Evolutionary conservation across 495 filamentous ascomycete species (phyloP).

Genomic region (Massariosphaeria phaeospora): DNA sequence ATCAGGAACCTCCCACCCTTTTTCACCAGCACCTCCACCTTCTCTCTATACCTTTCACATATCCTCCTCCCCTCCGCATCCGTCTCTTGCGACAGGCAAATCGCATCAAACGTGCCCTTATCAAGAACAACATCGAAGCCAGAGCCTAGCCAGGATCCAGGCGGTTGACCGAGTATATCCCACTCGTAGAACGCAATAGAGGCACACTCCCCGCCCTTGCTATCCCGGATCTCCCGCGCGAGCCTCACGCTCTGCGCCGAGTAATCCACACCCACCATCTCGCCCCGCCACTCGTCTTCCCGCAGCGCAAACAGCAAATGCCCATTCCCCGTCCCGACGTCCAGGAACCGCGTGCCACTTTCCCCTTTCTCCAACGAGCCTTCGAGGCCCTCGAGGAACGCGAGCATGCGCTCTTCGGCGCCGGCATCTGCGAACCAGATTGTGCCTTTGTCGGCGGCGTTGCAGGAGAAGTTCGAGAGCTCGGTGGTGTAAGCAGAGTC

Average conservation of each 20-base stretch:
- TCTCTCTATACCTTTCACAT: constrained; percentile 67
- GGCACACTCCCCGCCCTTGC: constrained; percentile 22
- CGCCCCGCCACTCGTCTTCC: constrained; percentile 50
- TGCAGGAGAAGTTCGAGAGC: constrained; percentile 54
- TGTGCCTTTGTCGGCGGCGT: constrained; percentile 61
- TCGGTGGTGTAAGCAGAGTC: constrained; percentile 60
- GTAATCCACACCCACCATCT: constrained; percentile 85
- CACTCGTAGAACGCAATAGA: constrained; percentile 62
- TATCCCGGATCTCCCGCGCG: constrained; percentile 45
- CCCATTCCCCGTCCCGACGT: constrained; percentile 88
- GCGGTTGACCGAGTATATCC: constrained; percentile 62
- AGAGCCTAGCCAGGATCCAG: constrained; percentile 36
- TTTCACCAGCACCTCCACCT: constrained; percentile 60
- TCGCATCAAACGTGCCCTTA: constrained; percentile 96
- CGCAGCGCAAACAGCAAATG: constrained; percentile 71
- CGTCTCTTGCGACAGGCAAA: constrained; percentile 64
- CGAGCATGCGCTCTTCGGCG: constrained; percentile 58
- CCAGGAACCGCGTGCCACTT: constrained; percentile 51
- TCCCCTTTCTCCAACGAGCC: constrained; percentile 14
- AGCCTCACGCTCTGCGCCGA: constrained; percentile 66
- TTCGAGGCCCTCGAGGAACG: constrained; percentile 46
- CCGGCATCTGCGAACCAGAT: constrained; percentile 73
- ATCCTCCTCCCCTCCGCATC: constrained; percentile 51
- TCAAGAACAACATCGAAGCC: constrained; percentile 83
- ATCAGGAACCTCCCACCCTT: constrained; percentile 70